Evolutionary conservation across 1,284 basidiomycete species (phyloP).

Genomic region (Laetiporus sulphureus): DNA sequence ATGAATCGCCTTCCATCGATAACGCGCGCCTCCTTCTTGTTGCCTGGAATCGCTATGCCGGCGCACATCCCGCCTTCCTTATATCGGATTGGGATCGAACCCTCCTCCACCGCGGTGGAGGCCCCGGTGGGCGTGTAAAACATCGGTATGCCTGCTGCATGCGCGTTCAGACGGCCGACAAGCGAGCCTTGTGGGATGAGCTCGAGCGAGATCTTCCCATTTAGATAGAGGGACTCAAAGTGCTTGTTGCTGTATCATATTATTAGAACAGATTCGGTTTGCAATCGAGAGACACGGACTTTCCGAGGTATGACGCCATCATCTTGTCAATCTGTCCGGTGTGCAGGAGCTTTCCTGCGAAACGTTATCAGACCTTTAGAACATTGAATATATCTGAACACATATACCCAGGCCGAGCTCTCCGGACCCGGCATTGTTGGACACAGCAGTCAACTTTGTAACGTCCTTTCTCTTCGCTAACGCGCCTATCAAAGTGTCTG

Average conservation of each 20-base stretch:
- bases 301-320: slow-evolving; percentile 85
- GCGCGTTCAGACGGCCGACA: slow-evolving; percentile 86
- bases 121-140: slow-evolving; percentile 95
- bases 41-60: slow-evolving; percentile 64
- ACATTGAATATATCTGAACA: neutral
- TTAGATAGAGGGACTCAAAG: slow-evolving; percentile 74
- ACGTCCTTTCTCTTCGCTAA: slow-evolving; percentile 71
- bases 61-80: slow-evolving; percentile 59
- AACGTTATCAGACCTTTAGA: neutral
- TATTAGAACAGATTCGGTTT: neutral
- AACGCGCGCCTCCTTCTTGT: slow-evolving; percentile 73
- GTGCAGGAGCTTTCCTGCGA: slow-evolving; percentile 69
- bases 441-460: slow-evolving; percentile 72
- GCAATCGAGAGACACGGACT: slow-evolving; percentile 34
- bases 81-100: slow-evolving; percentile 71
- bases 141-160: slow-evolving; percentile 92
- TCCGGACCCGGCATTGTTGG: slow-evolving; percentile 85
- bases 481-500: slow-evolving; percentile 82
- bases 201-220: slow-evolving; percentile 79
- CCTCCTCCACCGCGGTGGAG: slow-evolving; percentile 80
- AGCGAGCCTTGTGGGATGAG: slow-evolving; percentile 90
- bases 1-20: slow-evolving; percentile 84
- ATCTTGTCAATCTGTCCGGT: slow-evolving; percentile 78
- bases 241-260: slow-evolving; percentile 58
- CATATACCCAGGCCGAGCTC: slow-evolving; percentile 69